Evolutionary conservation across 306 rosid genomes (phyloP).

Genomic region (Luffa acutangula): DNA sequence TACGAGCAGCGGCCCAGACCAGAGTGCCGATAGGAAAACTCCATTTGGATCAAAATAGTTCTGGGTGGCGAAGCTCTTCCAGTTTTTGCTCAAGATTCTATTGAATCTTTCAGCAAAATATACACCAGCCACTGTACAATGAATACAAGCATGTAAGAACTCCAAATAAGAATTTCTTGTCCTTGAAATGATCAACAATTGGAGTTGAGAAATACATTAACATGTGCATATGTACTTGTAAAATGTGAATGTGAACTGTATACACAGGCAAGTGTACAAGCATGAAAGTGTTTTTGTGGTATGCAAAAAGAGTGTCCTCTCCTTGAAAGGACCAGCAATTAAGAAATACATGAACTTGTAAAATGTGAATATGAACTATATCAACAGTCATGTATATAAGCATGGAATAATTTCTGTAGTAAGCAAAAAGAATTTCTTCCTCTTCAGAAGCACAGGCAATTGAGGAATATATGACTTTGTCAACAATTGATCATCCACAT

Average conservation of each 20-base stretch:
- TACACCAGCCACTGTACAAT: slow-evolving; percentile 77
- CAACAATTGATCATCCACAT: background rate
- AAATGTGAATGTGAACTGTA: background rate
- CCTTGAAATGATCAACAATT: background rate
- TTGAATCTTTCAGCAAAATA: slow-evolving; percentile 78
- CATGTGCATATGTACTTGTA: background rate
- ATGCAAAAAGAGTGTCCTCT: background rate
- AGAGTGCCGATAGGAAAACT: slow-evolving; percentile 61
- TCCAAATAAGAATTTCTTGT: background rate
- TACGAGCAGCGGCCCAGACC: slow-evolving; percentile 95
- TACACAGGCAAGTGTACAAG: background rate
- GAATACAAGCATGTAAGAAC: background rate
- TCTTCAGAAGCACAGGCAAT: background rate
- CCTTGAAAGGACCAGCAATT: background rate
- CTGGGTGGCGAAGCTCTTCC: slow-evolving; percentile 76
- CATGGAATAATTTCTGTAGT: background rate
- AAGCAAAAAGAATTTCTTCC: background rate
- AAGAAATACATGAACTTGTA: background rate
- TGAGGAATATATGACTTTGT: background rate
- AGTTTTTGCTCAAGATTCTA: slow-evolving; percentile 42
- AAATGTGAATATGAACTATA: background rate
- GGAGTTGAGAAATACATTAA: background rate
- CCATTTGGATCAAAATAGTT: slow-evolving; percentile 86
- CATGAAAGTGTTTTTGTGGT: background rate
- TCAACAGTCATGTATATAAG: background rate